Conservation (phyloP, 768 basidiomycete species). For the Termitomyces sp. region DNA sequence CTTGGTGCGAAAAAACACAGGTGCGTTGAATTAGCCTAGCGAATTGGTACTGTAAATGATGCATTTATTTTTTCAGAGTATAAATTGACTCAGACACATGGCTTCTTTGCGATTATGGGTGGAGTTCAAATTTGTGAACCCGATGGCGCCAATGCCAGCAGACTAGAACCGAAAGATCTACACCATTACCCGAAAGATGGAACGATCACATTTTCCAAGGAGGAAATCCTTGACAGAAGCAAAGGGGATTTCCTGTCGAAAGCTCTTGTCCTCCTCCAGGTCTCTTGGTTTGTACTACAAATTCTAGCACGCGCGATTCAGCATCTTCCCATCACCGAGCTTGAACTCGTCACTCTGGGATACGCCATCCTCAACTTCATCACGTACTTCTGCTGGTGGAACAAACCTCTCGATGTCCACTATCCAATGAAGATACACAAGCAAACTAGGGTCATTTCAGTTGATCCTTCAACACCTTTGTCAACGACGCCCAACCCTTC, state of each 20-base stretch:
- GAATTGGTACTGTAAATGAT: no score
- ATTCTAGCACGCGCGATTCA: slow-evolving; percentile 17
- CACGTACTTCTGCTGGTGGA: slow-evolving; percentile 29
- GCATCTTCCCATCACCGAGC: slow-evolving; percentile 20
- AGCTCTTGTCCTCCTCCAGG: slow-evolving; percentile 20
- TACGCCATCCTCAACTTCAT: slow-evolving; percentile 20
- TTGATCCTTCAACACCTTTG: no score
- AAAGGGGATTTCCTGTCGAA: slow-evolving; percentile 23
- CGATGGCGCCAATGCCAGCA: background rate
- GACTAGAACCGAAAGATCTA: slow-evolving; percentile 1
- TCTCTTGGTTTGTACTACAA: slow-evolving; percentile 26
- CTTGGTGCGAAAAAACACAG: slow-evolving; percentile 10
- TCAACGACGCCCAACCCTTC: background rate
- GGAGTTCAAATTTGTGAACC: slow-evolving; percentile 16
- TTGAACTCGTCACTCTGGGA: slow-evolving; percentile 26
- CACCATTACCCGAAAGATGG: background rate
- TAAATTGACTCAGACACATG: slow-evolving; percentile 19
- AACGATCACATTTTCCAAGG: slow-evolving; percentile 8
- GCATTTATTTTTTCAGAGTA: background rate
- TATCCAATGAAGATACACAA: background rate
- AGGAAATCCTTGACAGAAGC: slow-evolving; percentile 21
- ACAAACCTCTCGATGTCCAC: slow-evolving; percentile 26
- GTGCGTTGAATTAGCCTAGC: background rate
- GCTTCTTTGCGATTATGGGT: slow-evolving; percentile 22
- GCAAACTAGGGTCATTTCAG: no score